These are phyloP conservation scores for Volvox carteri DNA, from an alignment of 163 green algal species.

Conservation along the genomic window DNA sequence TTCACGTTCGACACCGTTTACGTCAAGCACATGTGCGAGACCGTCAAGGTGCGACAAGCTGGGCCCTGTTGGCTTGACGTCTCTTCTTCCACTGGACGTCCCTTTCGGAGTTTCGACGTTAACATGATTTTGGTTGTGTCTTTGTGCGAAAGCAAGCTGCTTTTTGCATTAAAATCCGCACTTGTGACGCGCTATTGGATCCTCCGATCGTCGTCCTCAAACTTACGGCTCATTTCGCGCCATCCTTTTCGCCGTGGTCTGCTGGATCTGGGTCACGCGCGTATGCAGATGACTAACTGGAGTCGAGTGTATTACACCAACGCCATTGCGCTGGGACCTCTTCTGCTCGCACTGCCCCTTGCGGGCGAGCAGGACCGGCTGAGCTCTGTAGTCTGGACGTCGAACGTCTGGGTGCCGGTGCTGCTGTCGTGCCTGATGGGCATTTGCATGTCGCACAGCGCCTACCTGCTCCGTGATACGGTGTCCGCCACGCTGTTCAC, in stretches of 20 bases:
- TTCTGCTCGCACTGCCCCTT: slow-evolving; percentile 48
- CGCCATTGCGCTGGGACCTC: slow-evolving; percentile 35
- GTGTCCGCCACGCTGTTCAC: slow-evolving; percentile 82
- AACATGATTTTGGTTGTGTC: no score
- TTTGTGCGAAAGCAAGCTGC: no score
- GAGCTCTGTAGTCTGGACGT: slow-evolving; percentile 42
- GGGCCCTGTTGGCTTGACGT: no score
- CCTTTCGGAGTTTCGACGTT: no score
- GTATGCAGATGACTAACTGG: slow-evolving; percentile 82
- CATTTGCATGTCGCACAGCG: slow-evolving; percentile 77
- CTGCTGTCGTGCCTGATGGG: slow-evolving; percentile 71
- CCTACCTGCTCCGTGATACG: slow-evolving; percentile 74
- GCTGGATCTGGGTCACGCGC: neutral
- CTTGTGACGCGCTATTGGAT: no score
- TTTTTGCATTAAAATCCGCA: no score
- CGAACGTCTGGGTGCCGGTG: slow-evolving; percentile 44
- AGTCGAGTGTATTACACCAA: slow-evolving; percentile 77
- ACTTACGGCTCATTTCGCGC: no score
- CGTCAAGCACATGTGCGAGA: slow-evolving; percentile 84
- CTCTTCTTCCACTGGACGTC: no score
- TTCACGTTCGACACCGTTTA: slow-evolving; percentile 78
- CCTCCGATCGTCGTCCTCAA: no score
- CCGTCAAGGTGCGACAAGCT: slow-evolving; percentile 53
- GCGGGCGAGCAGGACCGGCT: slow-evolving; percentile 49
- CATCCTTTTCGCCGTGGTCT: neutral